Base-by-base conservation (phyloP, 1,284 basidiomycete species). In the Anthracocystis panici-leucophaei region DNA sequence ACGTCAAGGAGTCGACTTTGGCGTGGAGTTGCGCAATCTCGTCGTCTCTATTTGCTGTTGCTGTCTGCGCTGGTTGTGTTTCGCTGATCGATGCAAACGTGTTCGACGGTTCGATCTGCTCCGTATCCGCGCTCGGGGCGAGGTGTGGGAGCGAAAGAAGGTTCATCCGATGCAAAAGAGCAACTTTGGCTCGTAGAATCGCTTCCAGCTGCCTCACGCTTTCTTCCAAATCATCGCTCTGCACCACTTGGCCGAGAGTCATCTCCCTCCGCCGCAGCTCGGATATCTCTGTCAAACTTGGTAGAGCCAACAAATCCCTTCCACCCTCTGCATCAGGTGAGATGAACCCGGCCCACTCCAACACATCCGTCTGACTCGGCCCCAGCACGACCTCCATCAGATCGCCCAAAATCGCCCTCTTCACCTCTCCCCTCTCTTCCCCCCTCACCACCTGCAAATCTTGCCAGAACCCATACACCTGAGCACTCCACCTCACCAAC, bases 331-430 rank as follows among this genome's bases (percentile, higher is more conserved):
- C 8, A 3, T 10, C n/a, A 0, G 40, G 9, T 5, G 57, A 41
- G 5, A 55, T 14, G 12, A 57, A 40, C 31, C 69, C 66, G 40
- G 56, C 29, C 72, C 72, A 75, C 20, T 75, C 72, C 7, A 54
- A 5, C 14, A 66, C 12, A 9, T 75, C 72, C 2, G 55, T 44
- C n/a, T 16, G 11, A 0, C 56, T 59, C 9, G 66, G 63, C 2
- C 55, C 52, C 5, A 57, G 21, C 4, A 27, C 35, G 4, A 52
- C 54, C 0, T 33, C 50, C 9, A 27, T 5, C 35, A 69, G 11
- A 12, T 69, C 66, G 8, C 64, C 48, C 20, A 65, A 4, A 54
- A 62, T 1, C 21, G 18, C 35, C 7, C 27, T n/a, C 33, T 31
- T 55, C 14, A 12, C 5, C 12, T 38, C 33, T 33, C 1, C 21